Conservation (phyloP, 2,329 filamentous ascomycete genomes). For the Venturia aucupariae region DNA sequence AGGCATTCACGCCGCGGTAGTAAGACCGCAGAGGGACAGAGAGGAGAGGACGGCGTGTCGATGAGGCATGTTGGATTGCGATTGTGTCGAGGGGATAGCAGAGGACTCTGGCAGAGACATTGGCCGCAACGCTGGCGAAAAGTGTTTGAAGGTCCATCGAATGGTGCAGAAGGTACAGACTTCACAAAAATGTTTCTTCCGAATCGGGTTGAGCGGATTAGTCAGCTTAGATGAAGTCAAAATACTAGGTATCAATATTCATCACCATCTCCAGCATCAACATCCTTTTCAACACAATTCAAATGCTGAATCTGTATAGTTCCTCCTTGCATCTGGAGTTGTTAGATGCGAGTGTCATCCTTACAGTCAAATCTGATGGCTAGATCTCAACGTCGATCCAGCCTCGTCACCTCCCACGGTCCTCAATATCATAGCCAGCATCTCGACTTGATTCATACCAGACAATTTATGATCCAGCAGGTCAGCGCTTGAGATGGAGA, state of each 20-base stretch:
- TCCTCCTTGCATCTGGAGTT: too few relatives aligned
- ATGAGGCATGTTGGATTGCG: constrained; percentile 10
- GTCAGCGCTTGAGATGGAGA: too few relatives aligned
- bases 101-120: constrained; percentile 1
- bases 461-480: too few relatives aligned
- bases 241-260: too few relatives aligned
- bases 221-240: background rate
- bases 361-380: too few relatives aligned
- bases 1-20: constrained; percentile 8
- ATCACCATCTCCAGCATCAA: background rate
- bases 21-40: constrained; percentile 2
- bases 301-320: too few relatives aligned
- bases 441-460: too few relatives aligned
- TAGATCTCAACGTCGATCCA: too few relatives aligned
- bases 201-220: background rate
- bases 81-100: constrained; percentile 9
- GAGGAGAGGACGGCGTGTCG: constrained; percentile 4
- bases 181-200: background rate
- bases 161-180: background rate
- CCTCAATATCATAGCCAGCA: too few relatives aligned
- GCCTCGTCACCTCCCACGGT: too few relatives aligned
- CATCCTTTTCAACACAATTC: too few relatives aligned
- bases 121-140: constrained; percentile 4
- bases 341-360: too few relatives aligned
- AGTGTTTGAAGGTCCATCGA: constrained; percentile 9